phyloP scores from a whole-genome alignment of 441 rosid genomes.

The Pelargonium australe region DNA sequence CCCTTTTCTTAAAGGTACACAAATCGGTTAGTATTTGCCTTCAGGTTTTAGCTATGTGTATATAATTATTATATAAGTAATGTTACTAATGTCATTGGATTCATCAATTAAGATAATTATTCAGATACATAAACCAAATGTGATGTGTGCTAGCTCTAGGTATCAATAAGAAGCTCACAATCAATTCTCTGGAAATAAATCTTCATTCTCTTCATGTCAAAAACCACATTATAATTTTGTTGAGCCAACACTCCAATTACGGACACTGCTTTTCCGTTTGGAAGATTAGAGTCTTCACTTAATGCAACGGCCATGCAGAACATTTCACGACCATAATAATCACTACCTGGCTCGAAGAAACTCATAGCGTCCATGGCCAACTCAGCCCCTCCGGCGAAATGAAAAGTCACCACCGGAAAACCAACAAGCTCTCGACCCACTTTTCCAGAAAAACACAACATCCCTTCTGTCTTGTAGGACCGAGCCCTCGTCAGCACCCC shows the following conservation, averaged over 20 bases:
- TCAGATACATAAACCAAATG: neutral
- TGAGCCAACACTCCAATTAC: constrained; percentile 47
- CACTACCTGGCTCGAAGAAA: constrained; percentile 31
- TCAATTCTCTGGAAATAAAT: constrained; percentile 15
- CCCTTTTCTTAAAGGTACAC: no score
- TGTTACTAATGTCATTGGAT: neutral
- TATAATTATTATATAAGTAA: no score
- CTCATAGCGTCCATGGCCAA: constrained; percentile 33
- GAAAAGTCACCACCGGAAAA: constrained; percentile 42
- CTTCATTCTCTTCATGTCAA: neutral
- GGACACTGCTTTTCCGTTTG: constrained; percentile 11
- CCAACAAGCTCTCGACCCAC: constrained; percentile 31
- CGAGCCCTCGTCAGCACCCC: neutral
- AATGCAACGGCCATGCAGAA: constrained; percentile 39
- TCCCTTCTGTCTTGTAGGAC: no score
- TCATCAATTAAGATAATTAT: neutral
- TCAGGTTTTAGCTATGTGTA: neutral
- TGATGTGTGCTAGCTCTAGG: neutral
- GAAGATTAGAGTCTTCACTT: constrained; percentile 16
- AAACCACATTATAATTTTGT: constrained; percentile 20
- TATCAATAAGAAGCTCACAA: constrained; percentile 11
- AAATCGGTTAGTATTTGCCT: neutral
- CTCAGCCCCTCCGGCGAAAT: constrained; percentile 40
- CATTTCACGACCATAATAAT: constrained; percentile 1
- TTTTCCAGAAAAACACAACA: constrained; percentile 32